Conservation (phyloP, 441 rosid genomes). For the Biscutella laevigata region DNA sequence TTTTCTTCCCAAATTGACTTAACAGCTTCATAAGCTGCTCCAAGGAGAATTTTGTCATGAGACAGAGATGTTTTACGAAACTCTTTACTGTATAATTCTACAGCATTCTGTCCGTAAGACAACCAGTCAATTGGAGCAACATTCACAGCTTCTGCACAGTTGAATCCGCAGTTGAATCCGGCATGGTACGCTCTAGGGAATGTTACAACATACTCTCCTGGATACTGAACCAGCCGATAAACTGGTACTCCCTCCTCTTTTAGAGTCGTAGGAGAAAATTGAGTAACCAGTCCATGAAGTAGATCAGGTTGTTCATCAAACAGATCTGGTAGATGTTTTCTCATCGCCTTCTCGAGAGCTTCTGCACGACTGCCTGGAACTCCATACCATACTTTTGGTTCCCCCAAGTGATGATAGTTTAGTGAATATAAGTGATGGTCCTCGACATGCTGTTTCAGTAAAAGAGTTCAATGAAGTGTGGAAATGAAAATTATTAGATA, state of each 20-base stretch:
- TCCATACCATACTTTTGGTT: slow-evolving; percentile 84
- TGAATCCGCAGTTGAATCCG: slow-evolving; percentile 87
- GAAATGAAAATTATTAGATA: background rate
- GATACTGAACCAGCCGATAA: slow-evolving; percentile 47
- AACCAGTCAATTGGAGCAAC: slow-evolving; percentile 93
- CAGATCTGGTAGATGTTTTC: slow-evolving; percentile 59
- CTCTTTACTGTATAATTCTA: slow-evolving; percentile 65
- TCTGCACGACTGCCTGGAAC: slow-evolving; percentile 72
- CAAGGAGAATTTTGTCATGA: slow-evolving; percentile 75
- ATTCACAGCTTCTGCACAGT: slow-evolving; percentile 95
- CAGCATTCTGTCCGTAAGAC: slow-evolving; percentile 68
- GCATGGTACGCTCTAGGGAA: slow-evolving; percentile 88
- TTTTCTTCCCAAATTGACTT: slow-evolving; percentile 42
- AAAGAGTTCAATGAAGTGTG: background rate
- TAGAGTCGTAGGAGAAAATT: slow-evolving; percentile 64
- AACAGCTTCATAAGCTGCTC: slow-evolving; percentile 53
- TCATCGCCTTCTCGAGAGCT: slow-evolving; percentile 57
- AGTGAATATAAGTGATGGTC: slow-evolving; percentile 83
- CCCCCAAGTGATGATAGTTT: slow-evolving; percentile 75
- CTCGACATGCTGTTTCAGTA: slow-evolving; percentile 68
- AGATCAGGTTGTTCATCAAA: slow-evolving; percentile 68
- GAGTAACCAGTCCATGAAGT: slow-evolving; percentile 79
- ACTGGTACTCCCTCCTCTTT: slow-evolving; percentile 67
- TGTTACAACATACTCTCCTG: slow-evolving; percentile 77
- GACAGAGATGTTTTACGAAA: slow-evolving; percentile 66